Conservation (phyloP, 2,329 filamentous ascomycete species). For the Aspergillus sp. region DNA sequence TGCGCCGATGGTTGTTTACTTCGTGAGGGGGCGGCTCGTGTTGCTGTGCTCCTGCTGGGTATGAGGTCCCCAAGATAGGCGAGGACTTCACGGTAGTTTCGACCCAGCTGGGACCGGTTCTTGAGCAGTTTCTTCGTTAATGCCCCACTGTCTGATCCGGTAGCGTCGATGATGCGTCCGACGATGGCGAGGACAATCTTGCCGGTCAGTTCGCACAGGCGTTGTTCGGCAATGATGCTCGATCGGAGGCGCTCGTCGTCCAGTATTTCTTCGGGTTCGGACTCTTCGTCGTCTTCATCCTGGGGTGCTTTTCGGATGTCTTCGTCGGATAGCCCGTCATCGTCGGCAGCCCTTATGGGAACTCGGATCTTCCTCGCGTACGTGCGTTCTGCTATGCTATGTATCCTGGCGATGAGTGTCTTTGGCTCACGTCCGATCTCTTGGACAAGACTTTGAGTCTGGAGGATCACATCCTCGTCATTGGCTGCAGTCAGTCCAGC, state of each 20-base stretch:
- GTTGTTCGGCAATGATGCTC: constrained; percentile 77
- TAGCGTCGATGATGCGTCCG: constrained; percentile 71
- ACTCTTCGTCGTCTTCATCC: constrained; percentile 43
- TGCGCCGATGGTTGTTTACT: constrained; percentile 32
- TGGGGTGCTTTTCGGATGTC: constrained; percentile 61
- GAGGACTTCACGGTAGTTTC: constrained; percentile 83
- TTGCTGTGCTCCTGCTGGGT: constrained; percentile 27
- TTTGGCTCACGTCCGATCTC: constrained; percentile 67
- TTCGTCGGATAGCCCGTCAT: constrained; percentile 71
- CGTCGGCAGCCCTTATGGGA: constrained; percentile 56
- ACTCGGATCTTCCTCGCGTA: constrained; percentile 68
- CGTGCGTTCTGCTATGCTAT: constrained; percentile 72
- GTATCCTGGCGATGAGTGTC: constrained; percentile 71
- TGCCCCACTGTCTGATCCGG: constrained; percentile 61
- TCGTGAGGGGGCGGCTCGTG: constrained; percentile 31
- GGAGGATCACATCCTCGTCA: constrained; percentile 52
- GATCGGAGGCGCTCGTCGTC: constrained; percentile 60
- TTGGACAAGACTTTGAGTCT: constrained; percentile 65
- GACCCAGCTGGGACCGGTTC: constrained; percentile 78
- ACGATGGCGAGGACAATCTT: constrained; percentile 81
- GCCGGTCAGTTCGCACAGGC: constrained; percentile 79
- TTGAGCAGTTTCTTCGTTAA: constrained; percentile 72
- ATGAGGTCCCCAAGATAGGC: constrained; percentile 74
- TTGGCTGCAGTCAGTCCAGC: constrained; percentile 43
- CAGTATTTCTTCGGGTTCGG: constrained; percentile 41